Conservation (phyloP, 257 asterid genomes). For the Vinca minor region DNA sequence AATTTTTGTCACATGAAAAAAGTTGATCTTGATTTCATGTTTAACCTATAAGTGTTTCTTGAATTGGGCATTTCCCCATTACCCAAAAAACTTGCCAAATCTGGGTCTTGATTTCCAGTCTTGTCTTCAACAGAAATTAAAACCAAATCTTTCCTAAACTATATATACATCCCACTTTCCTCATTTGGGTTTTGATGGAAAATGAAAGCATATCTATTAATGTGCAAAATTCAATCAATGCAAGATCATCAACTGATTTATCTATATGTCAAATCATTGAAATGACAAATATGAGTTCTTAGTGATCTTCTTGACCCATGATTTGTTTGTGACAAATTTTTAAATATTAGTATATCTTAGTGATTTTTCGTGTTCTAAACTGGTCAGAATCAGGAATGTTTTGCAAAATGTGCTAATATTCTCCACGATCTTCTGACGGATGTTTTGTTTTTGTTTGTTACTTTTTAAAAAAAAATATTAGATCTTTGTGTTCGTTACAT, state of each 20-base stretch:
- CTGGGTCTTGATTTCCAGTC: constrained; percentile 43
- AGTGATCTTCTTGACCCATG: too few relatives aligned
- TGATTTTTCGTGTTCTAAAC: too few relatives aligned
- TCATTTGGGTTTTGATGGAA: constrained; percentile 29
- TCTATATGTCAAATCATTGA: constrained; percentile 13
- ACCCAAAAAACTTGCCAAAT: constrained; percentile 41
- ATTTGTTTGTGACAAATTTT: too few relatives aligned
- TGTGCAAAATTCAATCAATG: constrained; percentile 15
- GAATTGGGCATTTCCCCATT: constrained; percentile 31
- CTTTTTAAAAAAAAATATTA: background rate
- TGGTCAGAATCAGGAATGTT: too few relatives aligned
- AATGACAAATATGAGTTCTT: constrained; percentile 13
- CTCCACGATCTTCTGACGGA: too few relatives aligned
- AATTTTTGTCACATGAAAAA: constrained; percentile 11
- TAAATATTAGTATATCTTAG: too few relatives aligned
- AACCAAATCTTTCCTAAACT: constrained; percentile 38
- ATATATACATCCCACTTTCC: constrained; percentile 37
- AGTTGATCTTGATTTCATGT: constrained; percentile 27
- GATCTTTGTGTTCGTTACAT: background rate
- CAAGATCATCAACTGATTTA: too few relatives aligned
- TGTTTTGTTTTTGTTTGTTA: too few relatives aligned
- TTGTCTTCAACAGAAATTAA: constrained; percentile 46
- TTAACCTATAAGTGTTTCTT: constrained; percentile 21
- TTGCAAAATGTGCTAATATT: too few relatives aligned
- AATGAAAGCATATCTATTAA: constrained; percentile 29